phyloP scores from a whole-genome alignment of 2,329 filamentous ascomycete genomes.

The Fusarium euwallaceae region DNA sequence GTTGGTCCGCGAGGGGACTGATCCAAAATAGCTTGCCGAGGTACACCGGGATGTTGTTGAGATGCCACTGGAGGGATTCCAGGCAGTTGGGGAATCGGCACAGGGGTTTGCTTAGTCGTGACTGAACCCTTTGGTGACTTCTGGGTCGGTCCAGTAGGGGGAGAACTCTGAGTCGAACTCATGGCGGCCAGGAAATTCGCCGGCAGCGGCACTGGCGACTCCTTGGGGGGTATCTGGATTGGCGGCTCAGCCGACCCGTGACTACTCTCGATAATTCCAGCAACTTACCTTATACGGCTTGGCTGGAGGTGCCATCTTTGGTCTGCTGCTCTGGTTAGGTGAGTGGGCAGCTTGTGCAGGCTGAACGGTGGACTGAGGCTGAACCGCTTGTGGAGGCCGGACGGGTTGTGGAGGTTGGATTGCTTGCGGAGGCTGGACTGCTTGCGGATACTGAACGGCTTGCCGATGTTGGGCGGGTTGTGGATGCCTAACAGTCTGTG shows the following conservation, averaged over 20 bases:
- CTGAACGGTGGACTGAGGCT: neutral
- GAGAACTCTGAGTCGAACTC: constrained; percentile 45
- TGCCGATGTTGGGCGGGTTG: too few species aligned
- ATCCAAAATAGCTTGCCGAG: neutral
- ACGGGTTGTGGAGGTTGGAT: neutral
- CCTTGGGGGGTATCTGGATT: constrained; percentile 53
- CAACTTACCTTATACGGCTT: constrained; percentile 53
- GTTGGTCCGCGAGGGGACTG: neutral
- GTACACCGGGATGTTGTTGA: neutral
- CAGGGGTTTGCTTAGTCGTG: constrained; percentile 45
- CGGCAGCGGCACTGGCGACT: constrained; percentile 60
- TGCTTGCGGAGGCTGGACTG: neutral
- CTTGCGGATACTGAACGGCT: neutral
- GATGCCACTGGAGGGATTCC: constrained; percentile 7
- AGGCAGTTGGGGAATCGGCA: constrained; percentile 49
- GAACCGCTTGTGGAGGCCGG: neutral
- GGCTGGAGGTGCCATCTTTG: constrained; percentile 41
- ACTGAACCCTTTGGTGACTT: constrained; percentile 26
- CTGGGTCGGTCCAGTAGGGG: constrained; percentile 26
- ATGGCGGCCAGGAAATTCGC: constrained; percentile 59
- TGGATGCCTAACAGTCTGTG: neutral
- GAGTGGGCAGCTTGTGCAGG: neutral
- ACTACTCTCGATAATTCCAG: constrained; percentile 41
- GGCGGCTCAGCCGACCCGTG: constrained; percentile 48
- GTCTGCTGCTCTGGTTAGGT: constrained; percentile 34